A percentile compares a stretch with the other conserved stretches of the same genome.
phyloP scores from a whole-genome alignment of 2,329 filamentous ascomycete genomes.

The Alternaria consortialis region DNA sequence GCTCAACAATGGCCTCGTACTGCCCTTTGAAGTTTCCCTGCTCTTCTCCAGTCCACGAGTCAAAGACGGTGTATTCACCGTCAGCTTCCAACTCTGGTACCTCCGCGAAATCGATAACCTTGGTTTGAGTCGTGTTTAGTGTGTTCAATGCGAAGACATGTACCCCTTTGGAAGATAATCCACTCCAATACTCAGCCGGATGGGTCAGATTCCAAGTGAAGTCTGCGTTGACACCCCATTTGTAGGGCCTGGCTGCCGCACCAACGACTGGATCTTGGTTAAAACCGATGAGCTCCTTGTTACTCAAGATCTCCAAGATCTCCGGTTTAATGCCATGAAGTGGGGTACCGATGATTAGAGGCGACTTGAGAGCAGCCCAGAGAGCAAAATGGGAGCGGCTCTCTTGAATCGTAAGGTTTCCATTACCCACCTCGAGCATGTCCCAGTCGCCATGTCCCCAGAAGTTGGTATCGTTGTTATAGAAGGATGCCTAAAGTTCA shows the following conservation, averaged over 20 bases:
- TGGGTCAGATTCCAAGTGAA: constrained; percentile 58
- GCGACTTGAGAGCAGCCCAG: constrained; percentile 55
- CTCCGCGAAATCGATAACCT: constrained; percentile 29
- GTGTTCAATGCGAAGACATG: constrained; percentile 42
- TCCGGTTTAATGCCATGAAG: constrained; percentile 49
- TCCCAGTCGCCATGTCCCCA: constrained; percentile 39
- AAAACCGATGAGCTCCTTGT: constrained; percentile 55
- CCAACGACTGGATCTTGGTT: constrained; percentile 58
- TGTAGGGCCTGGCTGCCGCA: constrained; percentile 50
- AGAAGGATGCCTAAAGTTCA: constrained; percentile 21
- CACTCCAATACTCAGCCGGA: constrained; percentile 43
- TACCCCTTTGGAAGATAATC: constrained; percentile 30
- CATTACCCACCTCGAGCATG: constrained; percentile 52
- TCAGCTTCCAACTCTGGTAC: constrained; percentile 28
- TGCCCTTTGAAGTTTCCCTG: constrained; percentile 8
- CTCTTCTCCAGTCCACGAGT: constrained; percentile 32
- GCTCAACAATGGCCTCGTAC: constrained; percentile 2
- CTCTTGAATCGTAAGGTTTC: constrained; percentile 40
- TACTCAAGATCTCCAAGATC: constrained; percentile 53
- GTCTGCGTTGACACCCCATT: constrained; percentile 61
- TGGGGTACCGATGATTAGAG: constrained; percentile 56
- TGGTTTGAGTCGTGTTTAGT: constrained; percentile 19
- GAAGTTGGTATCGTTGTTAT: constrained; percentile 28
- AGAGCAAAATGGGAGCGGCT: constrained; percentile 51
- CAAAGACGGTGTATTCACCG: constrained; percentile 23